Evolutionary conservation across 2,329 filamentous ascomycete genomes (phyloP), one percentile per base, ranked within the genome.

Genomic region (Helotiales sp.): DNA sequence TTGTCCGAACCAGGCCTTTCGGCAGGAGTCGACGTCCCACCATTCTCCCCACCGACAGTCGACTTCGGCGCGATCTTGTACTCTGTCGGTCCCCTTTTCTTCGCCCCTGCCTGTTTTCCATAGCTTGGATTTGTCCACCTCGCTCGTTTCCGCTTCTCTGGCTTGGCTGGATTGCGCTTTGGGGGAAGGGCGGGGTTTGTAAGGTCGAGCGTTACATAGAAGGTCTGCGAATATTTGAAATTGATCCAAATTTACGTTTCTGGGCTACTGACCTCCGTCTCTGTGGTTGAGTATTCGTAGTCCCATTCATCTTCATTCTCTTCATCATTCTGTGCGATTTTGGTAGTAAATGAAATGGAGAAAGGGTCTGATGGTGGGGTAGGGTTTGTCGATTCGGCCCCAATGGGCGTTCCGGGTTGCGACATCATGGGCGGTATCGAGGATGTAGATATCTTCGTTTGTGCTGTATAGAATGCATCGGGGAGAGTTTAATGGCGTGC

Each of bases 221-320:
- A 87, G 1, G 81, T 86, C 84, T 87, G 60, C 29, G 17, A 25
- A 34, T 9, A 44, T 63, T 29, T 65, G 55, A 25, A 2, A 19
- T 40, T 36, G 17, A 15, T 34, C n/a, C 13, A 47, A 29, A 29
- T 30, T 12, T 31, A 15, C 36, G 6, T 12, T n/a, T n/a, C 30
- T 6, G 24, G 17, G 33, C 7, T 5, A 53, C 66, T 17, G 58
- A 83, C 84, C 76, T 88, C 85, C 13, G 79, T 85, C 66, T 88
- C 84, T 0, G 82, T 85, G 2, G 75, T 72, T 0, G 85, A 87
- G 66, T 88, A 88, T 63, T 88, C 85, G 63, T 87, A 87, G 66
- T 88, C 85, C 83, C 83, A 88, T 51, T 86, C 83, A 13, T 85
- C 82, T 49, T 87, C 81, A 58, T 85, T 76, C 9, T 60, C 60